Base-by-base conservation (phyloP, 2,329 filamentous ascomycete species). In the Pseudogymnoascus sp. region DNA sequence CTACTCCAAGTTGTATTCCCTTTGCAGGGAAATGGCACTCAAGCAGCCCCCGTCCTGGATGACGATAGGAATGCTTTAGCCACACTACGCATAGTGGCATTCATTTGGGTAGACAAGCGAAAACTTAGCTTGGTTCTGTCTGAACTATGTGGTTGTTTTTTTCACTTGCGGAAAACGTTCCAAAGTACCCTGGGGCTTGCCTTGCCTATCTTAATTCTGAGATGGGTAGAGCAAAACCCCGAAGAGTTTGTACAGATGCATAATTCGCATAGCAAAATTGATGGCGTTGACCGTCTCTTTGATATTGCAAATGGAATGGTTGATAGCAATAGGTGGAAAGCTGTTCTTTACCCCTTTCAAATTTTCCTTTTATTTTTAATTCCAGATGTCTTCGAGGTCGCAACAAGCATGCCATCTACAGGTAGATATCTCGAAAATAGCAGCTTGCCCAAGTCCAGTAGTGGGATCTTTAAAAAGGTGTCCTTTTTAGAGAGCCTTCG, bases 331-430 rank as follows among this genome's bases (percentile, higher is more conserved):
- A 80, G 80, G 65, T 79, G 81, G 58, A 84, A 80, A 66, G 78
- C 78, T 3, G 74, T 83, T 33, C 75, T 88, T 17, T 86, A 81
- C 67, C 85, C 86, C 13, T 77, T 89, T 60, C 86, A 89, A 70
- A 84, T 80, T 2, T 79, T 81, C 10, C 74, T 89, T 4, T 73
- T 89, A 8, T 81, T 89, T 63, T 77, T 89, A 7, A 75, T 88
- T 7, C 86, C 86, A 3, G 86, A 89, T 66, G 83, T 89, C 5
- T 89, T 89, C 66, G 84, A 88, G 72, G 84, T 88, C 35, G 86
- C 85, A 27, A 87, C 84, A 72, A 86, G 86, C 71, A 77, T 89
- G 71, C 48, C 48, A 55, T 55, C 48, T 33, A 55, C 48, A 13
- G 48, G 48, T 17, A 55, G 48, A 33, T 55, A 55, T 55, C 48